Percentiles rank a stretch among this genome's conserved stretches.
Conservation (phyloP, 495 filamentous ascomycete species). For the Trichoderma virens region DNA sequence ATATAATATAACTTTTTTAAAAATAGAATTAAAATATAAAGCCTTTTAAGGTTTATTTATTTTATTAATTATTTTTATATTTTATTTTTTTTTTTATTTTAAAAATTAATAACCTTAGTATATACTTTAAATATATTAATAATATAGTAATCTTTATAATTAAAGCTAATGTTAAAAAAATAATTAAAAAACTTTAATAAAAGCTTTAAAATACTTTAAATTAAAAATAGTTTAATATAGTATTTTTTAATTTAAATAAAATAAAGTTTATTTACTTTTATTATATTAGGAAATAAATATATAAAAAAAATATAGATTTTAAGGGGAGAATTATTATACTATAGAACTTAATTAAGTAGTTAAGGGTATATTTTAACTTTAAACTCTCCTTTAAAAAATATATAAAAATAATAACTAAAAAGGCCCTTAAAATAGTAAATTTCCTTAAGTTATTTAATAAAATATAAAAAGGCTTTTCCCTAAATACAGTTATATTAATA, state of each 20-base stretch:
- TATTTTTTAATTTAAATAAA: not conserved
- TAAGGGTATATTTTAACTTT: not conserved
- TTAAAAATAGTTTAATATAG: no score
- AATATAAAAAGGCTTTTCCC: no score
- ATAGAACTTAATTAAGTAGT: not conserved
- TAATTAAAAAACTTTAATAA: no score
- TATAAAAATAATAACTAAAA: not conserved
- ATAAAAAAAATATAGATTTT: not conserved
- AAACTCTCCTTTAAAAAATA: not conserved
- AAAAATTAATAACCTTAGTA: not conserved
- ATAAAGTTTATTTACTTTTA: not conserved
- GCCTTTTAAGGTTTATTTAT: not conserved
- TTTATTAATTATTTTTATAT: not conserved
- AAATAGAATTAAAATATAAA: not conserved
- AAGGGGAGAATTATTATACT: not conserved
- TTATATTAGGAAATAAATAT: not conserved
- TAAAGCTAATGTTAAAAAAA: not conserved
- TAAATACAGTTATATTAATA: no score
- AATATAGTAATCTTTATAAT: not conserved
- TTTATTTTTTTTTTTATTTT: not conserved
- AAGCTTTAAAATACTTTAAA: no score
- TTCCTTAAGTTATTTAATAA: no score
- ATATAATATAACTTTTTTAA: not conserved
- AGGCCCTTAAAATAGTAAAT: not conserved
- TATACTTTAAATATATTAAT: not conserved